phyloP scores from a whole-genome alignment of 2,329 filamentous ascomycete species.

The Colletotrichum trifolii region DNA sequence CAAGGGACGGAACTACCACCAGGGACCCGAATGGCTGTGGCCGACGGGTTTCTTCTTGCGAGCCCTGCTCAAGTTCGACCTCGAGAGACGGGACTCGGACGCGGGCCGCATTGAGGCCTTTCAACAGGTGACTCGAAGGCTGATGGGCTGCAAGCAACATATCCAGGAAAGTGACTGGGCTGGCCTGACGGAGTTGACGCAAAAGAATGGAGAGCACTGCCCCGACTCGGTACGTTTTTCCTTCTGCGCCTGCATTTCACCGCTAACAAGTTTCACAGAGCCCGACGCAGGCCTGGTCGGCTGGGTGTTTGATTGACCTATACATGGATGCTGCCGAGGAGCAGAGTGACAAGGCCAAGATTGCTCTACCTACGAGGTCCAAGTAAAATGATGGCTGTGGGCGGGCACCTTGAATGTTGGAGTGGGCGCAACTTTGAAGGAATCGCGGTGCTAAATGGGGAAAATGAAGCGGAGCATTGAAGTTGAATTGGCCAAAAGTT shows the following conservation, averaged over 20 bases:
- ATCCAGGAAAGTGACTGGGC: conserved; percentile 87
- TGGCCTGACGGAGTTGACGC: conserved; percentile 90
- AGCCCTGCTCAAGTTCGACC: conserved; percentile 89
- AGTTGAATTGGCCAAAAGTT: conserved; percentile 8
- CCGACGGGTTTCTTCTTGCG: conserved; percentile 95
- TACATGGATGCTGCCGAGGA: conserved; percentile 87
- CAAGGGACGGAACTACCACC: conserved; percentile 97
- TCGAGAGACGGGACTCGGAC: conserved; percentile 71
- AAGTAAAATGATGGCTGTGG: conserved; percentile 14
- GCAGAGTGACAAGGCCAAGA: conserved; percentile 46
- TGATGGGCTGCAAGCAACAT: conserved; percentile 86
- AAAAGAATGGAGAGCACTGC: conserved; percentile 87
- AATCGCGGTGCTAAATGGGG: background rate
- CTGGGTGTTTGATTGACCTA: conserved; percentile 91
- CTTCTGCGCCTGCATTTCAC: background rate
- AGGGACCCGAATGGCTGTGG: conserved; percentile 98
- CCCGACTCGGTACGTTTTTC: conserved; percentile 81
- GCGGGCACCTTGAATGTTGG: background rate
- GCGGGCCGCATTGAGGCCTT: conserved; percentile 86
- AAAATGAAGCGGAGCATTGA: background rate
- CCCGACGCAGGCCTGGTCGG: conserved; percentile 96
- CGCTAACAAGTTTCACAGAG: conserved; percentile 63
- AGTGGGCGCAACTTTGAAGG: background rate
- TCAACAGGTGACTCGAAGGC: conserved; percentile 89
- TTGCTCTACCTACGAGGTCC: conserved; percentile 41